Base-by-base conservation (phyloP, 352 stramenopile genomes). In the Phytopythium sindhum region DNA sequence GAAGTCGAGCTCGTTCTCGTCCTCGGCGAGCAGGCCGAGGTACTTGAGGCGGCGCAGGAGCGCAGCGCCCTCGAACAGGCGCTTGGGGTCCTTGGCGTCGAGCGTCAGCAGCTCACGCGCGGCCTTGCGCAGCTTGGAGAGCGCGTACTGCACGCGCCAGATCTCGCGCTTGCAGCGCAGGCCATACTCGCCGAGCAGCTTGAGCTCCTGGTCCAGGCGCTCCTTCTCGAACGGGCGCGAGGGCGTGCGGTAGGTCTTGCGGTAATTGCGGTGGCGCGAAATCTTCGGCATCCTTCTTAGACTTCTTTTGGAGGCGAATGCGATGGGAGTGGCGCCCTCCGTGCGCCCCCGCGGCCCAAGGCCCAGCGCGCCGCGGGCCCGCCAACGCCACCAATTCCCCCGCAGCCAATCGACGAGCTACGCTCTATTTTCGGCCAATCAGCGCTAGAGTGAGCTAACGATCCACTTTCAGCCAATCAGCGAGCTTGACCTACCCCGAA, bases 81-180 rank as follows among this genome's bases (percentile, higher is more conserved):
- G 93, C 84, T 98, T 99, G 59, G 97, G 96, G 85, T 99, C 97
- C 82, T 99, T 99, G 39, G 89, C 80, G 66, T 99, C 97, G 21
- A 99, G 90, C 64, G 98, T 99, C 51, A 99, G 77, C 14, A 99
- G 84, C 70, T 98, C 89, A 88, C 98, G 97, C 19, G 98, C 98
- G 41, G 97, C 96, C 78, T 99, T 99, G 74, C 98, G 96, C 63
- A 99, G 94, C 92, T 99, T 99, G 67, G 98, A 98, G 61, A 99
- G 86, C 61, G 97, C 94, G 72, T 98, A 98, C 84, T 99, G 98
- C 56, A 99, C 97, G 67, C 98, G 96, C 98, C 98, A 99, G 81
- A 99, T 99, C 81, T 99, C 97, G 71, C 97, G 96, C 94, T 99
- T 99, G 94, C 97, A 99, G 72, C 97, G 91, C 28, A 99, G 94